Evolutionary conservation across 371 early-diverging fungal species (phyloP).

Genomic region (Syncephalis plumigaleata): DNA sequence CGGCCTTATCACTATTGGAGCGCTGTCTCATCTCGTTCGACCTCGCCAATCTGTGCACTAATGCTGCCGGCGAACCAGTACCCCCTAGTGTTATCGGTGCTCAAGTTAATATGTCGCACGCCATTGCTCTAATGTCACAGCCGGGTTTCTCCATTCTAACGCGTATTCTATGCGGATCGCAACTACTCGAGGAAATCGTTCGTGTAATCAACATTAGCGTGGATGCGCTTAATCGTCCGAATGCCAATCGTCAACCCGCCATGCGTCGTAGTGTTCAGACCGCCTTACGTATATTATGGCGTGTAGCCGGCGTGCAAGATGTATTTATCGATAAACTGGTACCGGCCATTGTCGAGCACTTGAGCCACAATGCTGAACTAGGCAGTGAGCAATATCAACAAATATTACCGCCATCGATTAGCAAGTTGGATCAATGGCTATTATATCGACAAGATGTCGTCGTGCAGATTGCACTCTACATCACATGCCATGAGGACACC

Average conservation of each 20-base stretch:
- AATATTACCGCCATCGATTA: slow-evolving; percentile 21
- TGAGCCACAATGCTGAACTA: slow-evolving; percentile 5
- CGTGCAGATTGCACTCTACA: slow-evolving; percentile 44
- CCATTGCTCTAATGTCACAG: slow-evolving; percentile 24
- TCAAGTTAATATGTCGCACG: slow-evolving; percentile 5
- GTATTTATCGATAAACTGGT: slow-evolving; percentile 46
- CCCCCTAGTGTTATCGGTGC: neutral
- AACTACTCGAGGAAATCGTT: slow-evolving; percentile 44
- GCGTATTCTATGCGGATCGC: slow-evolving; percentile 59
- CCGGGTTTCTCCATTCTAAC: slow-evolving; percentile 75
- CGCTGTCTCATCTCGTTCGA: slow-evolving; percentile 62
- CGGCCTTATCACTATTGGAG: slow-evolving; percentile 59
- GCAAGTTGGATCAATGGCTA: slow-evolving; percentile 57
- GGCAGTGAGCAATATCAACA: slow-evolving; percentile 5
- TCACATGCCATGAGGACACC: slow-evolving; percentile 38
- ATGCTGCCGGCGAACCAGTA: neutral
- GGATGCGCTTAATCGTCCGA: slow-evolving; percentile 22
- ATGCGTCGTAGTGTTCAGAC: slow-evolving; percentile 14
- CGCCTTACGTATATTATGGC: slow-evolving; percentile 46
- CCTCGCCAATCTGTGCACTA: slow-evolving; percentile 10
- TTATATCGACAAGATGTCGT: slow-evolving; percentile 43
- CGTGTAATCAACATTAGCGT: slow-evolving; percentile 38
- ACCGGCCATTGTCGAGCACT: slow-evolving; percentile 21
- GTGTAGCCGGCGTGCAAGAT: slow-evolving; percentile 42
- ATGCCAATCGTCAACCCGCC: slow-evolving; percentile 10